A percentile compares a stretch with the other conserved stretches of the same genome.
Conservation (phyloP, 202 grass and related monocot species). For the Alloteropsis angusta region DNA sequence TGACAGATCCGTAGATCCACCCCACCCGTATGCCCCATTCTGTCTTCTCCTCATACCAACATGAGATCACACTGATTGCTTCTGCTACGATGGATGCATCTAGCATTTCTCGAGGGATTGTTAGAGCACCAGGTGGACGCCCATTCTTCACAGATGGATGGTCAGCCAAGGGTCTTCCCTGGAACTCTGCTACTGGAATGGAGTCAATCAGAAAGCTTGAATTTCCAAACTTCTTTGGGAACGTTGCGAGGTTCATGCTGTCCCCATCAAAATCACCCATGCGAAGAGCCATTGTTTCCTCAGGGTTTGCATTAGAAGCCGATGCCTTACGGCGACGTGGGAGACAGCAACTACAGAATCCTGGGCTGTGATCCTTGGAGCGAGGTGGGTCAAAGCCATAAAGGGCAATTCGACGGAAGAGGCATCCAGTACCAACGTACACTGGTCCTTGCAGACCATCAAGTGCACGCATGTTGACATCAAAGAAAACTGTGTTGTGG, state of each 20-base stretch:
- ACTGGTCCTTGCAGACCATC: constrained; percentile 93
- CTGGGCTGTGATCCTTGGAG: constrained; percentile 62
- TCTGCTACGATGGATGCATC: constrained; percentile 90
- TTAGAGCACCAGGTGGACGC: constrained; percentile 71
- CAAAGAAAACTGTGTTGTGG: constrained; percentile 96
- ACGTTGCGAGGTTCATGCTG: constrained; percentile 71
- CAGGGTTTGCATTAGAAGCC: constrained; percentile 34
- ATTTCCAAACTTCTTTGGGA: constrained; percentile 91
- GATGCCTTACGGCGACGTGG: constrained; percentile 47
- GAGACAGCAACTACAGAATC: constrained; percentile 58
- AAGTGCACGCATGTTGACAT: constrained; percentile 96
- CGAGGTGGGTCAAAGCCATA: constrained; percentile 93
- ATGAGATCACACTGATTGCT: constrained; percentile 91
- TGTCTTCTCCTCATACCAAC: constrained; percentile 99
- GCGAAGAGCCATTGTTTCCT: constrained; percentile 75
- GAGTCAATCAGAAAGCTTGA: constrained; percentile 92
- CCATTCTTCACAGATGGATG: constrained; percentile 91
- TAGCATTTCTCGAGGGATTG: constrained; percentile 68
- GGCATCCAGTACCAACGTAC: constrained; percentile 92
- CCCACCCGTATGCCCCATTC: constrained; percentile 87
- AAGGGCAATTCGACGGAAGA: constrained; percentile 84
- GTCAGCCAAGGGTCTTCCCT: constrained; percentile 82
- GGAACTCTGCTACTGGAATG: constrained; percentile 91
- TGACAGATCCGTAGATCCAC: constrained; percentile 95
- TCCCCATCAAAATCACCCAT: constrained; percentile 83